phyloP scores from a whole-genome alignment of 208 protist species.

The Trichomonas vaginalis region DNA sequence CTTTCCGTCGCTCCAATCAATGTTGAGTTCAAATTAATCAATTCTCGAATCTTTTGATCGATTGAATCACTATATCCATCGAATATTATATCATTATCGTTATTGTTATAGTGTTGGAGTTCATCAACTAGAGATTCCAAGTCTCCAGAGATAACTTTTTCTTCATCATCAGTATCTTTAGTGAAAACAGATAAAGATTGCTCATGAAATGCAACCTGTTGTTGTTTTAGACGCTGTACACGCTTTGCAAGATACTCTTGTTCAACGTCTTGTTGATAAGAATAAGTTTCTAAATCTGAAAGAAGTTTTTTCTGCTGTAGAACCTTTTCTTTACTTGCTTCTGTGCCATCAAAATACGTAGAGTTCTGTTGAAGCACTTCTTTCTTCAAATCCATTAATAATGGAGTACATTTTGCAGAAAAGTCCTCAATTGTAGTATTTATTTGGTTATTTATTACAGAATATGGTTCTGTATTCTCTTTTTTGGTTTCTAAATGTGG shows the following conservation, averaged over 20 bases:
- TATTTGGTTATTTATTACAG: background rate
- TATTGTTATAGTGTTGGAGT: background rate
- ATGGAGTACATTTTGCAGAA: background rate
- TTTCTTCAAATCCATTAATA: background rate
- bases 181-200: background rate
- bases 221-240: background rate
- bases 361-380: background rate
- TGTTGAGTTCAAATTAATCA: background rate
- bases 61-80: background rate
- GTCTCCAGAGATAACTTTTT: background rate
- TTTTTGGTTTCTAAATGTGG: background rate
- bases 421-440: background rate
- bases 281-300: background rate
- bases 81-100: background rate
- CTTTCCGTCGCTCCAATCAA: background rate
- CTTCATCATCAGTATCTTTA: background rate
- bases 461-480: background rate
- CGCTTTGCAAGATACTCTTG: background rate
- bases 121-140: background rate
- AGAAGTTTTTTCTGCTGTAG: background rate
- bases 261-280: background rate
- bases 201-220: background rate
- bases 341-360: background rate
- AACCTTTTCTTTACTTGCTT: background rate
- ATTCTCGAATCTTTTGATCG: background rate